phyloP scores from a whole-genome alignment of 148 eudicot species.

The Rhododendron griersonianum region DNA sequence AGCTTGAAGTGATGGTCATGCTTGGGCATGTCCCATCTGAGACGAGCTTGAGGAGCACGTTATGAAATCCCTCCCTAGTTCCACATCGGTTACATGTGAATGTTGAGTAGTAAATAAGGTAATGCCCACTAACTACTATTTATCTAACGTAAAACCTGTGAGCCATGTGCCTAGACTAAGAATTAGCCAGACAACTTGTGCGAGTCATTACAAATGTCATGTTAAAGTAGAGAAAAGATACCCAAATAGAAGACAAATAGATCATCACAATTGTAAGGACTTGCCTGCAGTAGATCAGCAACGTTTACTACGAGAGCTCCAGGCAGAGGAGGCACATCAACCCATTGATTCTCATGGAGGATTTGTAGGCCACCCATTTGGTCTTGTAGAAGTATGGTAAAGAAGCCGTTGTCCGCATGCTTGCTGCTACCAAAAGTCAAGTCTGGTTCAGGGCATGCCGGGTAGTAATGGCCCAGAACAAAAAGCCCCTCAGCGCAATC shows the following conservation, averaged over 20 bases:
- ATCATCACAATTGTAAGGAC: neutral
- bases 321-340: neutral
- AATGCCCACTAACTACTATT: no score
- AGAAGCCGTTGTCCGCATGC: no score
- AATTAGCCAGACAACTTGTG: neutral
- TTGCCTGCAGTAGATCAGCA: neutral
- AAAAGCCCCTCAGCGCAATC: no score
- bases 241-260: neutral
- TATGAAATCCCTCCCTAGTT: no score
- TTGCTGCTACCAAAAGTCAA: neutral
- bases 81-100: no score
- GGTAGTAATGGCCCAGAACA: no score
- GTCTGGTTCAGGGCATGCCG: neutral
- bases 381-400: neutral
- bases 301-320: neutral
- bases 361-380: slow-evolving; percentile 2
- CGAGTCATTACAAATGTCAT: neutral
- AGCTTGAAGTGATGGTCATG: no score
- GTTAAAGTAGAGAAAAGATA: neutral
- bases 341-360: neutral
- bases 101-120: no score
- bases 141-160: no score
- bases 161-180: neutral
- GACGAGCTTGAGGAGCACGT: no score
- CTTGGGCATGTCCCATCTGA: no score